Base-by-base conservation (phyloP, 2,329 filamentous ascomycete species). In the Incumbomyces delicatus region DNA sequence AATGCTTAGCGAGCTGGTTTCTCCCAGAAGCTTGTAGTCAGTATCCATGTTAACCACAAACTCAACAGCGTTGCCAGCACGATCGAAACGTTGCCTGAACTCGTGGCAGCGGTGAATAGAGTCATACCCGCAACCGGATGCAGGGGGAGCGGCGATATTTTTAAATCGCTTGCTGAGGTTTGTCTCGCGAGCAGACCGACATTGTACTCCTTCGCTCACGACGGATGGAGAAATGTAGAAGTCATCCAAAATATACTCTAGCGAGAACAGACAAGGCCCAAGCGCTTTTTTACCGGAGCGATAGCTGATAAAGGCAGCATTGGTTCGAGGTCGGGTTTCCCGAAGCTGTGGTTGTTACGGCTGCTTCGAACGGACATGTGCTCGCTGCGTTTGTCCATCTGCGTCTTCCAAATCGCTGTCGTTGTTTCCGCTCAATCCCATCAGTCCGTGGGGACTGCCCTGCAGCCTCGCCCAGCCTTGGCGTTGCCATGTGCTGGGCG, bases 11-110 rank as follows among this genome's bases (percentile, higher is more conserved):
- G n/a, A n/a, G n/a, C n/a, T n/a, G n/a, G n/a, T n/a, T n/a, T n/a
- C n/a, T n/a, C n/a, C n/a, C 65, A n/a, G 58, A 66, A 43, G 64
- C 64, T 68, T 18, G 50, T 68, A 2, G 57, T 67, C 16, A 65
- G 63, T 2, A 67, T 66, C 41, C 64, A 67, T 43, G 65, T 64
- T 2, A 63, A 63, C 1, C 54, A 65, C 1, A 64, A 67, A 48
- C 54, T 67, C 1, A 60, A 67, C 34, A 63, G 64, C n/a, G 53
- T 60, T 2, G 57, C 64, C 1, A 59, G 64, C 1, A 66, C 64
- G 0, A 49, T 67, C 8, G 66, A 68, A 37, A 63, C 62, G 1
- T 50, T 70, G 1, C 50, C 50, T 6, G 54, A 54, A 17, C 44
- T 56, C 33, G 51, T 50, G 6, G 12, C 58, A 52, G n/a, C 55